phyloP scores from a whole-genome alignment of 495 filamentous ascomycete genomes.

The Aspergillus hancockii region DNA sequence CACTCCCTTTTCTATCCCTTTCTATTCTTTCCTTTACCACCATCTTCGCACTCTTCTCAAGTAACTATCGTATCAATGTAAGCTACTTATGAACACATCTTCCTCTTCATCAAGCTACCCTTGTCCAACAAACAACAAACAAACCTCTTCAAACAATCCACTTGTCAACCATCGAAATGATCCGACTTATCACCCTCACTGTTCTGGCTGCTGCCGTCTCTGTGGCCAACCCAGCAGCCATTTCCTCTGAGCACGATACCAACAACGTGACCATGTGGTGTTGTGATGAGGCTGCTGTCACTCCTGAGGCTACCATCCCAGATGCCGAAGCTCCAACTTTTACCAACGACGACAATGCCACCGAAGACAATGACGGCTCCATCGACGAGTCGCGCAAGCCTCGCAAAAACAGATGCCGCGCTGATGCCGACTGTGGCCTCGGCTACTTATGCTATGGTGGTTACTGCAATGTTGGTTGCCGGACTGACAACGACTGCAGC shows the following conservation, averaged over 20 bases:
- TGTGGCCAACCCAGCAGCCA: neutral
- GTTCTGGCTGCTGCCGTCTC: neutral
- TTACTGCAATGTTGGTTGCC: constrained; percentile 8
- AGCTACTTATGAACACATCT: neutral
- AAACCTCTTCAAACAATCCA: neutral
- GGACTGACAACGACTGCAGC: constrained; percentile 7
- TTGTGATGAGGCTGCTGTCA: neutral
- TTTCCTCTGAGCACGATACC: neutral
- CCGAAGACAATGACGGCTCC: neutral
- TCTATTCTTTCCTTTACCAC: neutral
- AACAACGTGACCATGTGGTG: neutral
- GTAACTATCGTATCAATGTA: neutral
- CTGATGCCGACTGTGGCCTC: constrained; percentile 5
- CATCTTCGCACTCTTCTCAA: neutral
- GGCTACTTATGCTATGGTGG: constrained; percentile 6
- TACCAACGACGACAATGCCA: neutral
- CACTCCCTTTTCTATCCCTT: no score
- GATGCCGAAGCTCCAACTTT: neutral
- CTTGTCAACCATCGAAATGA: neutral
- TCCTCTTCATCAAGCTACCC: neutral
- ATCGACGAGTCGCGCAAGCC: neutral
- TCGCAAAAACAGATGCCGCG: neutral
- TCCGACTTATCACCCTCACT: neutral
- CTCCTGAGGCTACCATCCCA: neutral
- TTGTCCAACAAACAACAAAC: neutral